Evolutionary conservation across 2,329 filamentous ascomycete species (phyloP), one percentile per base, ranked within the genome.

Genomic region (Penicillium concentricum): DNA sequence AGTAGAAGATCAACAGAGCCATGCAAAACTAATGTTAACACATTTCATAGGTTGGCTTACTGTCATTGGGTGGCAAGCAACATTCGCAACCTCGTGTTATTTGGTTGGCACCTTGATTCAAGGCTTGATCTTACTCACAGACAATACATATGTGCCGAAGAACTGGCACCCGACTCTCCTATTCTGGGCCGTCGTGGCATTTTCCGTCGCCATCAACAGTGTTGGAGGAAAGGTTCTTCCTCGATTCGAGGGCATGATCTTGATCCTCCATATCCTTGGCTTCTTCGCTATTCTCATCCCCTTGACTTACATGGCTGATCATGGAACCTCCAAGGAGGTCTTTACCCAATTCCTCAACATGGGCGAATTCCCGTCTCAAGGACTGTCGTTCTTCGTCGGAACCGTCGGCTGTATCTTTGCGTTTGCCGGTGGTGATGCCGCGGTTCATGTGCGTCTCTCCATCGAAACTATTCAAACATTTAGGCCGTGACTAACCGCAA

Each of bases 201-300:
- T 79, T 13, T 68, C 70, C 5, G 61, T 77, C 6, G 63, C 69
- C 26, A 72, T 81, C 58, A 83, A 83, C 59, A 74, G 75, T 1
- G 67, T 76, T 13, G 70, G 75, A 6, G 76, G 75, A 2, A 73
- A 71, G 38, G 59, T 76, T 1, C 67, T 83, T 2, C 79, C 80
- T 1, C 68, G 75, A 15, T 69, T 82, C 42, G 82, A 85, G 64
- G 77, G 78, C 1, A 60, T 79, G 15, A 73, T 81, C 22, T 67
- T 82, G 8, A 73, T 81, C 26, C 63, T 83, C 4, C 81, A 84
- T 55, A 69, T 83, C n/a, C 64, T 79, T 15, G 81, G 81, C 4
- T 80, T 83, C 64, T 80, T 83, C 55, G 81, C 76, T 0, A 79
- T 82, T 53, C 67, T 84, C 12, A 78, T 82, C 24, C 73, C 78